Percentiles rank a stretch among this genome's conserved stretches.
phyloP scores from a whole-genome alignment of 1,139 yeast species.

The Suhomyces panamericanus region DNA sequence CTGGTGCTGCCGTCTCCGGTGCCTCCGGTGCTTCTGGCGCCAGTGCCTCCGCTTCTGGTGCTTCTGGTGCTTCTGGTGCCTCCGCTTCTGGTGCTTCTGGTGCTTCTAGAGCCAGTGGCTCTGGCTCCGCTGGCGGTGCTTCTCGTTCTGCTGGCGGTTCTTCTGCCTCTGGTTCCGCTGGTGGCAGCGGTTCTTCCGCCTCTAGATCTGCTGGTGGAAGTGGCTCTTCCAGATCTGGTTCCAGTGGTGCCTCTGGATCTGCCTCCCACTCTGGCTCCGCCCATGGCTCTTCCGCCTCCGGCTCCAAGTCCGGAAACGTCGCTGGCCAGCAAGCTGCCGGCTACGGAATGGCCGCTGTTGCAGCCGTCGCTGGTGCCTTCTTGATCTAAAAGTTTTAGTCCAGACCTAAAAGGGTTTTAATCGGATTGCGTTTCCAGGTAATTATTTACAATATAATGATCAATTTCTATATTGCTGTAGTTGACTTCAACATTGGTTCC shows the following conservation, averaged over 20 bases:
- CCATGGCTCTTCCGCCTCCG: constrained; percentile 15
- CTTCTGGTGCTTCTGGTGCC: constrained; percentile 38
- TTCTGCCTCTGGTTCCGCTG: constrained; percentile 29
- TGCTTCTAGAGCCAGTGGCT: constrained; percentile 19
- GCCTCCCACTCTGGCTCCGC: constrained; percentile 9
- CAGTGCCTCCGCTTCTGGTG: constrained; percentile 41
- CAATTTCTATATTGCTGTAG: not conserved
- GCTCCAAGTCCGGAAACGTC: constrained; percentile 11
- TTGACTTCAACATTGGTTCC: constrained; percentile 1
- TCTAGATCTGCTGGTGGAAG: constrained; percentile 20
- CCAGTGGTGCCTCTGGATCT: constrained; percentile 8
- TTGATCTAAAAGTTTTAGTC: constrained; percentile 19
- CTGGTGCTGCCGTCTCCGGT: constrained; percentile 14
- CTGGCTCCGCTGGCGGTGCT: constrained; percentile 20
- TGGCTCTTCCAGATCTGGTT: constrained; percentile 10
- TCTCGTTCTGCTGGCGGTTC: too few species aligned
- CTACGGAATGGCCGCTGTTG: constrained; percentile 24
- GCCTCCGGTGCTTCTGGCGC: constrained; percentile 34
- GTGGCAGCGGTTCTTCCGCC: constrained; percentile 34
- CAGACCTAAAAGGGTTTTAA: not conserved
- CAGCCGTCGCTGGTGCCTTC: constrained; percentile 27
- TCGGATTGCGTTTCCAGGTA: not conserved
- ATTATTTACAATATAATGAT: not conserved
- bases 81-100: constrained; percentile 25
- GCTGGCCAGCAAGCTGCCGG: constrained; percentile 15